Conservation (phyloP, 2,329 filamentous ascomycete species). For the Amesomyces nigricolor region DNA sequence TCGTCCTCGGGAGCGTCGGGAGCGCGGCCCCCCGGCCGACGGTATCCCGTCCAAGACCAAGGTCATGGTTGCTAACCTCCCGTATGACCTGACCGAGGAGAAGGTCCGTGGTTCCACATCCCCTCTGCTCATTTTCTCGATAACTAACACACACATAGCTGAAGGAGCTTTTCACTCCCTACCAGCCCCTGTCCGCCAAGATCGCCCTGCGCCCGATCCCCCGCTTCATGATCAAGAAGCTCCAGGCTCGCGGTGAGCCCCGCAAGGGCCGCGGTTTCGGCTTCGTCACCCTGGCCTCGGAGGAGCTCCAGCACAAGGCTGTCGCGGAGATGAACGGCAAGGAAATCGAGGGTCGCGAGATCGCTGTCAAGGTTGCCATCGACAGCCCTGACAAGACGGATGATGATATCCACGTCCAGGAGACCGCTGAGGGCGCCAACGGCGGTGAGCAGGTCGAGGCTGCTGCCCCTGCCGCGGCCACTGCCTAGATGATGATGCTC, state of each 20-base stretch:
- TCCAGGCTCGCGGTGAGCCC: conserved; percentile 93
- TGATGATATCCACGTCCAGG: conserved; percentile 67
- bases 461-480: conserved; percentile 24
- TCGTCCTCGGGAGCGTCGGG: conserved; percentile 56
- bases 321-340: conserved; percentile 98
- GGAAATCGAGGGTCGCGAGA: conserved; percentile 97
- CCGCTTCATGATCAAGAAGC: conserved; percentile 99
- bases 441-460: conserved; percentile 29
- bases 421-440: conserved; percentile 37
- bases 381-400: conserved; percentile 96
- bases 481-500: conserved; percentile 22
- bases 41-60: conserved; percentile 98
- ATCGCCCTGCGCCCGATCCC: conserved; percentile 97
- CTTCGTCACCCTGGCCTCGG: conserved; percentile 91
- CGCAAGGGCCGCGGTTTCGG: conserved; percentile 99
- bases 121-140: neutral
- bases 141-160: conserved; percentile 54
- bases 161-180: conserved; percentile 92
- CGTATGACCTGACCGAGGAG: conserved; percentile 95
- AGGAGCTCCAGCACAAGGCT: conserved; percentile 96
- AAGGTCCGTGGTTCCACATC: conserved; percentile 57
- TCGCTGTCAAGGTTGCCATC: conserved; percentile 99
- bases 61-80: conserved; percentile 99
- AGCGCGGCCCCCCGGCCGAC: conserved; percentile 95
- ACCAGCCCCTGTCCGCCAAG: conserved; percentile 91